A percentile compares a stretch with the other conserved stretches of the same genome.
Evolutionary conservation across 805 yeast genomes (phyloP).

Genomic region (Candida adriatica): DNA sequence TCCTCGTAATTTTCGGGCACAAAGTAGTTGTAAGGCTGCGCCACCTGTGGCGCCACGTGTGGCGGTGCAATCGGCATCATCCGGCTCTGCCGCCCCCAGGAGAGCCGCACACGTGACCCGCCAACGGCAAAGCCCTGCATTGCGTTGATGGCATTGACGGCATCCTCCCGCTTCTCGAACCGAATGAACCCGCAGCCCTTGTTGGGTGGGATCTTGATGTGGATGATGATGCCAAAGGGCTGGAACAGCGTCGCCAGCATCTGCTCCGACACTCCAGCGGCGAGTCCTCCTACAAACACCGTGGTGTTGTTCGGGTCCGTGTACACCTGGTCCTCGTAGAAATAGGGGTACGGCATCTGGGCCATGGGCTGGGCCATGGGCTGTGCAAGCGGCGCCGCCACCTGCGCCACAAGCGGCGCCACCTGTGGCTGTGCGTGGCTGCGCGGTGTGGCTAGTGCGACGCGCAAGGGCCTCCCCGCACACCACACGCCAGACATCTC

Average conservation of each 20-base stretch:
- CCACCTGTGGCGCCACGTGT: constrained; percentile 8
- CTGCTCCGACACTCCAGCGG: constrained; percentile 55
- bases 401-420: constrained; percentile 15
- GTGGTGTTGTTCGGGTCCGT: constrained; percentile 64
- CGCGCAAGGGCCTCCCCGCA: constrained; percentile 70
- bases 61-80: constrained; percentile 5
- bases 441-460: constrained; percentile 75
- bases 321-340: constrained; percentile 12
- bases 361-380: constrained; percentile 19
- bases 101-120: constrained; percentile 64
- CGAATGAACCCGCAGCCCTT: constrained; percentile 78
- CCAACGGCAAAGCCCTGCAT: constrained; percentile 76
- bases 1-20: constrained; percentile 13
- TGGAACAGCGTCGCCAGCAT: constrained; percentile 55
- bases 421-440: constrained; percentile 23
- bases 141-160: constrained; percentile 69
- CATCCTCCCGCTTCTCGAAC: constrained; percentile 60
- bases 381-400: constrained; percentile 15
- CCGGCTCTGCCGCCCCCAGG: constrained; percentile 57
- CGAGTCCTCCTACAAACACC: constrained; percentile 71
- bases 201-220: constrained; percentile 70
- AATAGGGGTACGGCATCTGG: constrained; percentile 13
- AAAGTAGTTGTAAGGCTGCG: constrained; percentile 14
- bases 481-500: constrained; percentile 80
- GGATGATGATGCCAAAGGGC: constrained; percentile 66